A percentile compares a stretch with the other conserved stretches of the same genome.
Evolutionary conservation across 192 early-diverging fungal genomes (phyloP).

Genomic region (Backusella parvicylindrica): DNA sequence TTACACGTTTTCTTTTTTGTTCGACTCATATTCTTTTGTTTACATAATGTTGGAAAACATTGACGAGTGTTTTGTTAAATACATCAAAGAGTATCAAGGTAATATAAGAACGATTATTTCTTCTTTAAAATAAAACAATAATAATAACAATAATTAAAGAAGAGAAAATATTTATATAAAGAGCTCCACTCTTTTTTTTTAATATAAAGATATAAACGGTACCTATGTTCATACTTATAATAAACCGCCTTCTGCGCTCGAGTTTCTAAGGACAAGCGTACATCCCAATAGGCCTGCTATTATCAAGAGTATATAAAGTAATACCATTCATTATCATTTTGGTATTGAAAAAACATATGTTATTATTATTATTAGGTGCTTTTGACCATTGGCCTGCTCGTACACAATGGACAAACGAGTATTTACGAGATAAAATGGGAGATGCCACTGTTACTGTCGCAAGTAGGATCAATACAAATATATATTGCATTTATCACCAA

Average conservation of each 20-base stretch:
- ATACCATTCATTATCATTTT: no score
- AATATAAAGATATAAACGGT: constrained; percentile 33
- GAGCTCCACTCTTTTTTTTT: not conserved
- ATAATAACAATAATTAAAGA: not conserved
- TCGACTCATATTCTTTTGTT: not conserved
- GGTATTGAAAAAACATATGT: not conserved
- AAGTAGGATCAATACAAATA: constrained; percentile 12
- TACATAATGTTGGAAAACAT: constrained; percentile 3
- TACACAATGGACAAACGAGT: constrained; percentile 48
- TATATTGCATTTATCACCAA: not conserved
- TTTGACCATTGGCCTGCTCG: constrained; percentile 41
- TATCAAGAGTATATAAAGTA: constrained; percentile 25
- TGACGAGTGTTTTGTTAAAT: not conserved
- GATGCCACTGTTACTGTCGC: constrained; percentile 40
- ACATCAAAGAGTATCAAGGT: constrained; percentile 31
- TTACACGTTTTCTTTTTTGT: not conserved
- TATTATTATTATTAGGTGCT: constrained; percentile 9
- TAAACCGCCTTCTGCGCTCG: constrained; percentile 36
- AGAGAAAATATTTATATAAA: not conserved
- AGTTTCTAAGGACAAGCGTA: constrained; percentile 39
- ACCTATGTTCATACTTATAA: constrained; percentile 5
- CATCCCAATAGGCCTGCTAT: constrained; percentile 42
- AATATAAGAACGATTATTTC: not conserved
- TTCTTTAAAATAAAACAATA: not conserved
- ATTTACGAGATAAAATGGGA: constrained; percentile 32